Base-by-base conservation (phyloP, 2,329 filamentous ascomycete species). In the Trichoderma sp. region DNA sequence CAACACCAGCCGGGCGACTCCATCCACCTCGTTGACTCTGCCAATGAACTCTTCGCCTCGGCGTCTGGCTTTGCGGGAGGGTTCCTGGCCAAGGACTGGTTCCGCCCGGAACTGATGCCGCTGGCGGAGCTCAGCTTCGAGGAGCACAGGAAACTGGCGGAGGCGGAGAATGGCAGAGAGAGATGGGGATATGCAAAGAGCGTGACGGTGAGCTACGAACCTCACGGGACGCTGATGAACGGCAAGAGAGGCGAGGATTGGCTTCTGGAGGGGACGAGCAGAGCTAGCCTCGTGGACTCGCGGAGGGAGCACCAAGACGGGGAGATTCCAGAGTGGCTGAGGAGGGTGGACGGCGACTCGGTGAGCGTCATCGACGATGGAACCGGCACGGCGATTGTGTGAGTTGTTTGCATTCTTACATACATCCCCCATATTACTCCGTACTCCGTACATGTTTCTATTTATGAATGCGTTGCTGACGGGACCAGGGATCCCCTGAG, bases 71-170 rank as follows among this genome's bases (percentile, higher is more conserved):
- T 88, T 74, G 91, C 92, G 0, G 93, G 87, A 20, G 92, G 93
- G 0, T 95, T 95, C 76, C 78, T 95, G 9, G 92, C 92, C 0
- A 85, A 84, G 39, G 91, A 95, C 79, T 95, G 92, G 92, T 93
- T 92, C 76, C 84, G 84, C 0, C 82, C 88, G 0, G 82, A 85
- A 1, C 82, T 88, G 6, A 84, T 87, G 0, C 82, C 85, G 0
- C 84, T 95, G 1, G 92, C 89, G 8, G 85, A 85, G 0, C 83
- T 95, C 13, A 93, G 90, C 53, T 95, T 92, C 77, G 85, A 86
- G 5, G 85, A 94, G 67, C 93, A 95, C 80, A 84, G 84, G 73
- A 81, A 86, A 57, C 85, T 95, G 13, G 91, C 92, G 0, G 84
- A 86, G 34, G 78, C 86, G 64, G 78, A 92, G 73, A 82, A 85